phyloP scores from a whole-genome alignment of 2,329 filamentous ascomycete species.

The Colletotrichum tropicale region DNA sequence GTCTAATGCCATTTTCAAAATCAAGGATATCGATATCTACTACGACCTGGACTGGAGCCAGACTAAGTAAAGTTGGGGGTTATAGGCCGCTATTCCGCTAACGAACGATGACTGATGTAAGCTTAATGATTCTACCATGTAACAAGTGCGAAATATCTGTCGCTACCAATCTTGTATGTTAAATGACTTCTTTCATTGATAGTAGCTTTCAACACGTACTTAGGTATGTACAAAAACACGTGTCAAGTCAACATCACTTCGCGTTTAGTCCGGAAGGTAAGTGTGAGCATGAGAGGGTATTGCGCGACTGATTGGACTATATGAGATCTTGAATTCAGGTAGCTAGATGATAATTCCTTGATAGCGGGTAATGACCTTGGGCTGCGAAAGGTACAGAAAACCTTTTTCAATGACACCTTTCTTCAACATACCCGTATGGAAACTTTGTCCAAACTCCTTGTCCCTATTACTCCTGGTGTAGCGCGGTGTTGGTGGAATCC shows the following conservation, averaged over 20 bases:
- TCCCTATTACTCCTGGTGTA: conserved; percentile 37
- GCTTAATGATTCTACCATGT: not conserved
- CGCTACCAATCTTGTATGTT: not conserved
- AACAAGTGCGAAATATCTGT: not conserved
- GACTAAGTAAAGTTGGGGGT: not conserved
- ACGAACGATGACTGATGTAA: not conserved
- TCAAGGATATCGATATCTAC: conserved; percentile 25
- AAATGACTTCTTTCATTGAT: not conserved
- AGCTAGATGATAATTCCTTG: not conserved
- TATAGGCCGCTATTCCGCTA: not conserved
- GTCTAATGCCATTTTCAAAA: conserved; percentile 19
- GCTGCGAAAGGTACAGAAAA: accelerated
- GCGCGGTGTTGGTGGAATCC: conserved; percentile 27
- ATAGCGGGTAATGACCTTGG: accelerated
- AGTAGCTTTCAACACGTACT: not conserved
- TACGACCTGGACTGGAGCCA: conserved; percentile 26
- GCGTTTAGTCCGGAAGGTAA: accelerated
- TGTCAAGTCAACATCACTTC: accelerated
- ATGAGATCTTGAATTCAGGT: accelerated
- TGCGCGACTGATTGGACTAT: accelerated
- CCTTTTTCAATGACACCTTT: not conserved
- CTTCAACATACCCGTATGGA: accelerated
- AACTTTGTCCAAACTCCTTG: accelerated
- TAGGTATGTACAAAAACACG: not conserved
- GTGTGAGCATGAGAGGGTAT: accelerated